Base-by-base conservation (phyloP, 169 alveolate species). In the Eimeria brunetti region DNA sequence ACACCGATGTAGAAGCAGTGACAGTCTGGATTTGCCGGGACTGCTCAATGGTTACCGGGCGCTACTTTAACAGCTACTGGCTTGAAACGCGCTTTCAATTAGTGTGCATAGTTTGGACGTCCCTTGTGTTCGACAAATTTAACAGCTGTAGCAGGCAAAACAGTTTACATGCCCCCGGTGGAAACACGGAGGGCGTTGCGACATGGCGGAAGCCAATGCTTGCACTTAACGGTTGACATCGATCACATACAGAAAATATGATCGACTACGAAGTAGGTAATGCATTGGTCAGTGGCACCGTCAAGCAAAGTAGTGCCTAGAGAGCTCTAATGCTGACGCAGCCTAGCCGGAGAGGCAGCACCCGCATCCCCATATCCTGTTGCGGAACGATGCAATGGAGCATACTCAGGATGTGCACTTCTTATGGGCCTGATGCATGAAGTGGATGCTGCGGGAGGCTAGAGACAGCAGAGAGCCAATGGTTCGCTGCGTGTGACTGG, bases 141-240 rank as follows among this genome's bases (percentile, higher is more conserved):
- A 36, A 73, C 83, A 73, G 56, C 53, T 24, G 83, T 38, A 69
- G 24, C 80, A 69, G 51, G 80, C 51, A 73, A 30, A 36, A 4
- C 83, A 73, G 83, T 73, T 36, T 73, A 38, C 18, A 73, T 73
- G 14, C 53, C 83, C 11, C 80, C n/a, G n/a, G 51, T 69, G n/a
- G 80, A 49, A 69, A 33, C 33, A 38, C 53, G 14, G 51, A 0
- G 20, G 83, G 51, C 83, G 83, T 5, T 38, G 83, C 56, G 4
- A 53, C 56, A 38, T 20, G 33, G 51, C 83, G n/a, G 56, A 56
- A 73, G 38, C 53, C 56, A 69, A 38, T 73, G 83, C 83, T 41
- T 73, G 83, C 83, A 38, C 18, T 38, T 38, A 73, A 38, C 16
- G 83, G 83, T 38, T 73, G 51, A 22, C 56, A 36, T 73, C 83